Conservation (phyloP, 495 filamentous ascomycete genomes). For the Xylaria flabelliformis region DNA sequence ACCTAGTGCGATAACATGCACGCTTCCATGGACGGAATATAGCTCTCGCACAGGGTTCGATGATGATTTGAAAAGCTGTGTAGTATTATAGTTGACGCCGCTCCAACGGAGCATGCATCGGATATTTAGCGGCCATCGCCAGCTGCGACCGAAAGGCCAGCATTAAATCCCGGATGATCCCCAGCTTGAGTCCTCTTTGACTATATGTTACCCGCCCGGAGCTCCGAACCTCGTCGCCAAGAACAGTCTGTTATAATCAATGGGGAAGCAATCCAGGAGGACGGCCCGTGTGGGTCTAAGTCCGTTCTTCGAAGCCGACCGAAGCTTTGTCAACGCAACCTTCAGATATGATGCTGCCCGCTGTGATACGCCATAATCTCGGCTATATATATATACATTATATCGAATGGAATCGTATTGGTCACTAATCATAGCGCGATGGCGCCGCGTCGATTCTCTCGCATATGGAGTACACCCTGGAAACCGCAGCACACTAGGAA, state of each 20-base stretch:
- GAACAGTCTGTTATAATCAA: not conserved
- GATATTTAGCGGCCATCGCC: slow-evolving; percentile 6
- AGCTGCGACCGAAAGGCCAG: slow-evolving; percentile 7
- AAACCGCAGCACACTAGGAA: slow-evolving; percentile 91
- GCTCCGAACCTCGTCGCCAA: slow-evolving; percentile 7
- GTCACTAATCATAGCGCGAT: slow-evolving; percentile 67
- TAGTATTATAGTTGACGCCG: not conserved
- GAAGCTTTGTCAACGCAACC: not conserved
- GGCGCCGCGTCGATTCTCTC: slow-evolving; percentile 77
- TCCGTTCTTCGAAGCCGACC: not conserved
- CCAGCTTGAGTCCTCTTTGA: not conserved
- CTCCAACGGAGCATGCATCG: not conserved
- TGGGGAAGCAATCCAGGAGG: not conserved
- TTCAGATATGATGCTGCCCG: slow-evolving; percentile 1
- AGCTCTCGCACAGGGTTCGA: not conserved
- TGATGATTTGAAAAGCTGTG: not conserved
- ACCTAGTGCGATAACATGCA: slow-evolving; percentile 8
- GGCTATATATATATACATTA: slow-evolving; percentile 12
- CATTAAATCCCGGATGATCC: slow-evolving; percentile 9
- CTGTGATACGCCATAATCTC: slow-evolving; percentile 5
- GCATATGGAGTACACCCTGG: slow-evolving; percentile 80
- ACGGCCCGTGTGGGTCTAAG: not conserved
- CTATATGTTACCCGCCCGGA: slow-evolving; percentile 7
- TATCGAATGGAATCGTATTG: slow-evolving; percentile 9
- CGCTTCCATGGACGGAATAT: not conserved